Base-by-base conservation (phyloP, 2,329 filamentous ascomycete genomes). In the Fonsecaea pugnacius region DNA sequence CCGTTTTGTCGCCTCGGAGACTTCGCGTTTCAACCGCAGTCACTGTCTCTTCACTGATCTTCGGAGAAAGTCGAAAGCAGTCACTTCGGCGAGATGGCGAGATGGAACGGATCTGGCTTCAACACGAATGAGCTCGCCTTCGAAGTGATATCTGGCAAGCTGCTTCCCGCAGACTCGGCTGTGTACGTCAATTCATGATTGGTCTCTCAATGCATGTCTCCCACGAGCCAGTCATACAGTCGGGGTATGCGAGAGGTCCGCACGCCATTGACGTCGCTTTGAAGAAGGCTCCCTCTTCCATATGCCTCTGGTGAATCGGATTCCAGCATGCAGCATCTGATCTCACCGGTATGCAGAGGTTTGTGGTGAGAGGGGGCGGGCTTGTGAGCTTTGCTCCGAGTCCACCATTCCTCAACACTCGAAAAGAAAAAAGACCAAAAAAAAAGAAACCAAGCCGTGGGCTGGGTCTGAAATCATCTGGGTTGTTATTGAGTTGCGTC, bases 41-140 rank as follows among this genome's bases (percentile, higher is more conserved):
- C 33, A 30, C 46, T 58, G 58, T 64, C 58, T 68, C 66, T 63
- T 62, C 66, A 56, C 67, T 66, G 60, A 69, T 69, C 65, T 60
- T 69, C 63, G 67, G 67, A 69, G 67, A 67, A 59, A 59, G 62
- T 64, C 50, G 65, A 64, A 67, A 62, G 54, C 43, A 43, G 40
- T 51, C 58, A 8, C 18, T 58, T 30, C 51, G 60, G 64, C 56
- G 60, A 61, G 48, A 27, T 16, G 57, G 7, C 33, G 51, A 36
- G 30, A 14, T 36, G 46, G 51, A n/a, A 38, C 27, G 27, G 43
- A 30, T 9, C 27, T 40, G 62, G 30, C 58, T 38, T 55, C 50
- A 24, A 62, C 53, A 27, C 50, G 54, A 56, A 64, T 50, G 65
- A 67, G 65, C 62, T 60, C 61, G 12, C 65, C 65, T 64, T 64